These are phyloP conservation scores for Cucurbita argyrosperma DNA, from an alignment of 306 rosid genomes.

Conservation along the genomic window DNA sequence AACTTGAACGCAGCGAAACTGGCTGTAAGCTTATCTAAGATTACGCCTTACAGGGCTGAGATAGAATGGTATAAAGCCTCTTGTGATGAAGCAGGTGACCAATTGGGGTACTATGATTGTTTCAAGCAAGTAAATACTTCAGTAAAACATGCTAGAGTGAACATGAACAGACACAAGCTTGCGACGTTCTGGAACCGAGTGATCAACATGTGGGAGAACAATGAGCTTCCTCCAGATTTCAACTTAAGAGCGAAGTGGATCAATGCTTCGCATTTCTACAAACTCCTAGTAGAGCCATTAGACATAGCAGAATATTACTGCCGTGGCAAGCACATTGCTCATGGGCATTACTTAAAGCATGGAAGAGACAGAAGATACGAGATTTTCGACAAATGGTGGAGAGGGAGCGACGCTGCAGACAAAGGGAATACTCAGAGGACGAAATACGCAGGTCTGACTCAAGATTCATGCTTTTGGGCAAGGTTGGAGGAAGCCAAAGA, in stretches of 20 bases:
- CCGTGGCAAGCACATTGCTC: constrained; percentile 19
- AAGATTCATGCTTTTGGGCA: constrained; percentile 84
- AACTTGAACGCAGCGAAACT: constrained; percentile 37
- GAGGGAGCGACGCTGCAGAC: constrained; percentile 7
- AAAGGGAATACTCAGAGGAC: constrained; percentile 25
- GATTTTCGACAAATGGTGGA: constrained; percentile 69
- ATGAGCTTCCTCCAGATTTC: constrained; percentile 48
- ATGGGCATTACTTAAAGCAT: constrained; percentile 55
- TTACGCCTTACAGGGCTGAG: constrained; percentile 54
- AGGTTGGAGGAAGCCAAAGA: constrained; percentile 77
- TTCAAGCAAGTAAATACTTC: constrained; percentile 46
- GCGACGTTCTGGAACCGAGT: constrained; percentile 52
- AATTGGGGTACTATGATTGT: constrained; percentile 60
- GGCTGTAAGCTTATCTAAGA: constrained; percentile 42
- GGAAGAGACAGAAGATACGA: constrained; percentile 58
- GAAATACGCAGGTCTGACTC: constrained; percentile 60
- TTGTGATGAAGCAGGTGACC: constrained; percentile 42
- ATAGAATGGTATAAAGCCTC: constrained; percentile 62
- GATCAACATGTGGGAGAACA: constrained; percentile 40
- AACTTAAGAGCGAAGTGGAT: constrained; percentile 42
- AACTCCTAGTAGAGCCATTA: constrained; percentile 63
- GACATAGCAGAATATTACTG: constrained; percentile 76
- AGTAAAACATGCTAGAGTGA: constrained; percentile 28
- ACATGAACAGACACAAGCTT: constrained; percentile 50
- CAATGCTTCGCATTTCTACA: constrained; percentile 40